Evolutionary conservation across 2,329 filamentous ascomycete genomes (phyloP).

Genomic region (Diatrype stigma): DNA sequence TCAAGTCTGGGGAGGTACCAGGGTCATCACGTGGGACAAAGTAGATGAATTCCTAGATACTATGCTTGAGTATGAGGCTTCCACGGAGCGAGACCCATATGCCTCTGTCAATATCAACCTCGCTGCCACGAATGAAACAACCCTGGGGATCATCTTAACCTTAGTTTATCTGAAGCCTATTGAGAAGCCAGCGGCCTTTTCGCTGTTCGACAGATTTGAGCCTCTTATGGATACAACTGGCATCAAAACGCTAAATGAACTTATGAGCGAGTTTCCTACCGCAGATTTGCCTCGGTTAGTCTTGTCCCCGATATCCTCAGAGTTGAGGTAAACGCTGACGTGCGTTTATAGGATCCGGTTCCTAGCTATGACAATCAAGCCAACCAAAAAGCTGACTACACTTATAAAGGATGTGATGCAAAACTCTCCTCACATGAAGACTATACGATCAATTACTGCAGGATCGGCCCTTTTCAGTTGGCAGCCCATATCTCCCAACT

Average conservation of each 20-base stretch:
- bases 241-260: not conserved
- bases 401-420: not conserved
- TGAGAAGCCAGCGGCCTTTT: not conserved
- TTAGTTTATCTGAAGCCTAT: not conserved
- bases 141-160: not conserved
- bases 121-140: not conserved
- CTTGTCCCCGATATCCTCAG: not conserved
- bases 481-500: conserved; percentile 1
- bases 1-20: conserved; percentile 1
- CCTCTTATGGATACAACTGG: not conserved
- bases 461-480: not conserved
- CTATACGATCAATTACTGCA: not conserved
- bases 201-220: conserved; percentile 1
- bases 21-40: not conserved
- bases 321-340: not conserved
- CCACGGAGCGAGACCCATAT: not conserved
- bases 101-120: conserved; percentile 1
- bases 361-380: not conserved
- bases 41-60: conserved; percentile 1
- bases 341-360: not conserved
- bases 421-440: not conserved
- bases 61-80: conserved; percentile 1
- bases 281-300: not conserved
- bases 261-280: not conserved
- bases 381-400: not conserved